Evolutionary conservation across 148 eudicot species (phyloP).

Genomic region (Chenopodium berlandieri): DNA sequence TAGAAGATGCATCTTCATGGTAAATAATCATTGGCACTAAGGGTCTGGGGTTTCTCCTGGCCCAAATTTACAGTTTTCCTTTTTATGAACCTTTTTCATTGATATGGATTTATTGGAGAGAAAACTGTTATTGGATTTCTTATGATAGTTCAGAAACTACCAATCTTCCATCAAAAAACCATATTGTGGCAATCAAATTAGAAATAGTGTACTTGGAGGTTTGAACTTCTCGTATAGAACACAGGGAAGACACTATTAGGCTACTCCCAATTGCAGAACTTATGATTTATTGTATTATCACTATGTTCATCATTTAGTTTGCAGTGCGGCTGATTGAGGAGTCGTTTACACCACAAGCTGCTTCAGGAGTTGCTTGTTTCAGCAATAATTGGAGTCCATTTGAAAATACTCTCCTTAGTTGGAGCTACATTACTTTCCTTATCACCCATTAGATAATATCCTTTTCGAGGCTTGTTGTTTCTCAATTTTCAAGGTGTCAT

Average conservation of each 20-base stretch:
- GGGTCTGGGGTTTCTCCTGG: too few relatives aligned
- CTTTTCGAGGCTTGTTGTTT: background rate
- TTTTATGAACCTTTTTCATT: too few relatives aligned
- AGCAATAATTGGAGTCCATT: background rate
- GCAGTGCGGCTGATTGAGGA: background rate
- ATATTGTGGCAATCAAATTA: background rate
- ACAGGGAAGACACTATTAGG: background rate
- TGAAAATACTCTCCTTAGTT: background rate
- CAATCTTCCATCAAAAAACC: too few relatives aligned
- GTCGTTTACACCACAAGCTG: background rate
- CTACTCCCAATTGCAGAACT: background rate
- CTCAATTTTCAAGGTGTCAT: background rate
- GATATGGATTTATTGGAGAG: too few relatives aligned
- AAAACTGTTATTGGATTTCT: too few relatives aligned
- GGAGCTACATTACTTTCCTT: background rate
- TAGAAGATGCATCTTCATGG: too few relatives aligned
- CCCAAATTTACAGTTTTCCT: too few relatives aligned
- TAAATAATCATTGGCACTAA: too few relatives aligned
- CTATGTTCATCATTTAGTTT: background rate
- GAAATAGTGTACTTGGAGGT: background rate
- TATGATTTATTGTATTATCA: too few relatives aligned
- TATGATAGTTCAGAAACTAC: too few relatives aligned
- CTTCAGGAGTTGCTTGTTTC: background rate
- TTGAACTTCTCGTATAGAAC: background rate
- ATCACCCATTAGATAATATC: too few relatives aligned